These are phyloP conservation scores for Trichosporon asahii DNA, from an alignment of 1,284 basidiomycete genomes.

Conservation along the genomic window DNA sequence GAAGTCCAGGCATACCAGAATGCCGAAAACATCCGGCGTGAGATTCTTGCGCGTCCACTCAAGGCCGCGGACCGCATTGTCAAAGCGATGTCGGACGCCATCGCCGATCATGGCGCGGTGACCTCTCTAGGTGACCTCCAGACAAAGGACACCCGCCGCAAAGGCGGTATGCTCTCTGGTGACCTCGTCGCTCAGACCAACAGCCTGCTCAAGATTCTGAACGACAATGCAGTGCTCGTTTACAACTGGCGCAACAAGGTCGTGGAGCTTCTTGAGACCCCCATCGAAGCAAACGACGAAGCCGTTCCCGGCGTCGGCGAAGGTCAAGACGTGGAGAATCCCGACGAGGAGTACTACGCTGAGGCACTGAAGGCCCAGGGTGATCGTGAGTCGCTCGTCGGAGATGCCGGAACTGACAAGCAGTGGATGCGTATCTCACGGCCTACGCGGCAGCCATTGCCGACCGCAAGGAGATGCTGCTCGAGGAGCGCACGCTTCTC, in stretches of 20 bases:
- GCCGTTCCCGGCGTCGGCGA: constrained; percentile 24
- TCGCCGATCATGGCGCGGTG: constrained; percentile 10
- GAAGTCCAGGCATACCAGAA: constrained; percentile 23
- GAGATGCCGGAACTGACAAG: constrained; percentile 16
- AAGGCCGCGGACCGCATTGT: constrained; percentile 28
- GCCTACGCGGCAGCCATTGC: constrained; percentile 46
- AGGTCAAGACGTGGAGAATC: constrained; percentile 35
- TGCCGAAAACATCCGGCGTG: constrained; percentile 40
- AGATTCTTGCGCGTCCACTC: constrained; percentile 40
- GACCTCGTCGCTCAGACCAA: constrained; percentile 30
- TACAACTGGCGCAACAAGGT: constrained; percentile 45
- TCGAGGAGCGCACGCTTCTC: constrained; percentile 41
- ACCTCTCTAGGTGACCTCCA: constrained; percentile 30
- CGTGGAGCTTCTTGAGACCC: constrained; percentile 32
- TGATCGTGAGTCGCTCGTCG: constrained; percentile 29
- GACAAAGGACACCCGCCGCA: constrained; percentile 21
- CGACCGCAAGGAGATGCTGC: constrained; percentile 47
- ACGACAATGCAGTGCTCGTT: constrained; percentile 46
- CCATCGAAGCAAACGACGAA: constrained; percentile 35
- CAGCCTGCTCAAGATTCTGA: constrained; percentile 41
- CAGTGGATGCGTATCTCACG: constrained; percentile 46
- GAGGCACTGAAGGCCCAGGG: constrained; percentile 47
- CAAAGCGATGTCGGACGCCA: constrained; percentile 3
- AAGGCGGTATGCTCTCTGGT: constrained; percentile 30
- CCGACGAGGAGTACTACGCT: constrained; percentile 48